A percentile compares a stretch with the other conserved stretches of the same genome.
Evolutionary conservation across 805 yeast species (phyloP).

Genomic region (Priceomyces castillae): DNA sequence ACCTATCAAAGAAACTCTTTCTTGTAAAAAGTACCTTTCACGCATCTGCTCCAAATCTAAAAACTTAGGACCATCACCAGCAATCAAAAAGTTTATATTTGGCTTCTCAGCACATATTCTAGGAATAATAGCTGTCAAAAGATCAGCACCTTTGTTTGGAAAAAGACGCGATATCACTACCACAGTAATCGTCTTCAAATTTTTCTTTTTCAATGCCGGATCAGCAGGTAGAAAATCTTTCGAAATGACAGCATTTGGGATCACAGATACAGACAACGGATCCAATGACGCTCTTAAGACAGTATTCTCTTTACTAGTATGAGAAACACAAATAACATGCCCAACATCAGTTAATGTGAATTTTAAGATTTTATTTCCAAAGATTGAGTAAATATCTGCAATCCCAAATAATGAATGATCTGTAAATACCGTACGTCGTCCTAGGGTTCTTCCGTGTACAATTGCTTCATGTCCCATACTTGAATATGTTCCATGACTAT

Average conservation of each 20-base stretch:
- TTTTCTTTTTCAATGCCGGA: constrained; percentile 12
- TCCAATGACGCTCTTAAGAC: constrained; percentile 82
- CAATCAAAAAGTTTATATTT: constrained; percentile 75
- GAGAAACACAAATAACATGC: constrained; percentile 93
- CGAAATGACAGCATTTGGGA: constrained; percentile 93
- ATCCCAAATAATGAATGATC: constrained; percentile 97
- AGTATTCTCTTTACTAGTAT: constrained; percentile 94
- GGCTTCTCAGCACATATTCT: constrained; percentile 62
- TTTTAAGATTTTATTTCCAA: constrained; percentile 82
- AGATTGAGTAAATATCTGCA: constrained; percentile 75
- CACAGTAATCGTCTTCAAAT: constrained; percentile 53
- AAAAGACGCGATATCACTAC: constrained; percentile 89
- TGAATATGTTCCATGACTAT: constrained; percentile 91
- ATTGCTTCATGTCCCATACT: constrained; percentile 86
- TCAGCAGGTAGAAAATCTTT: constrained; percentile 61
- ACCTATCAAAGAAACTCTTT: constrained; percentile 81
- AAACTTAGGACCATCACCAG: constrained; percentile 96
- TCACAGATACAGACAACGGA: constrained; percentile 78
- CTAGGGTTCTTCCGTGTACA: constrained; percentile 91
- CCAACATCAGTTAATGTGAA: constrained; percentile 85
- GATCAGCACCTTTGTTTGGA: constrained; percentile 95
- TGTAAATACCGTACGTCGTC: constrained; percentile 84
- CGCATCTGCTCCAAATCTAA: constrained; percentile 94
- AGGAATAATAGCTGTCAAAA: constrained; percentile 82
- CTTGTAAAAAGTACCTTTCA: constrained; percentile 80